phyloP scores from a whole-genome alignment of 108 stramenopile species.

The Hondaea fermentalgiana region DNA sequence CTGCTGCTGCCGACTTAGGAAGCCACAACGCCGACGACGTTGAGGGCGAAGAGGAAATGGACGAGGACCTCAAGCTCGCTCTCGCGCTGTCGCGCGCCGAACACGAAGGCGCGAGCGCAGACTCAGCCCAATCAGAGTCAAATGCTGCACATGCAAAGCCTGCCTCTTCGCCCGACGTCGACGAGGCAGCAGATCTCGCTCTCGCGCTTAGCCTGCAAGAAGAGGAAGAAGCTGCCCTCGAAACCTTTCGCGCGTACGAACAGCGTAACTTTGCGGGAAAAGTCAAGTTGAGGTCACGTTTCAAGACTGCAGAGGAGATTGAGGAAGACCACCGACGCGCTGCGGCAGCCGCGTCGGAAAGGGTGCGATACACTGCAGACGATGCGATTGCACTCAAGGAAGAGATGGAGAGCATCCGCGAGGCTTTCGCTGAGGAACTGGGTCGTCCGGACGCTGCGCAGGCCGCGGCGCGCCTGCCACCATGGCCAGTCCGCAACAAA shows the following conservation, averaged over 20 bases:
- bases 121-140: not conserved
- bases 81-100: not conserved
- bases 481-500: slow-evolving; percentile 7
- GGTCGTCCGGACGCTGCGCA: not conserved
- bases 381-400: not conserved
- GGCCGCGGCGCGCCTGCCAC: not conserved
- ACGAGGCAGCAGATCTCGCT: not conserved
- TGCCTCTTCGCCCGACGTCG: not conserved
- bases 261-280: not conserved
- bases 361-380: not conserved
- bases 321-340: not conserved
- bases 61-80: not conserved
- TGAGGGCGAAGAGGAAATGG: not conserved
- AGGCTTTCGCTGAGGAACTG: not conserved
- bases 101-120: not conserved
- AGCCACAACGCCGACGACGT: not conserved
- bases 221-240: not conserved
- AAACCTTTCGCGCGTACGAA: not conserved
- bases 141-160: not conserved
- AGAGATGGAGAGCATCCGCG: not conserved
- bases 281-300: not conserved
- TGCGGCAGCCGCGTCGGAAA: not conserved
- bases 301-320: not conserved
- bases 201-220: not conserved
- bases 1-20: not conserved